Evolutionary conservation across 345 rosid species (phyloP).

Genomic region (Rhizophora mangle): DNA sequence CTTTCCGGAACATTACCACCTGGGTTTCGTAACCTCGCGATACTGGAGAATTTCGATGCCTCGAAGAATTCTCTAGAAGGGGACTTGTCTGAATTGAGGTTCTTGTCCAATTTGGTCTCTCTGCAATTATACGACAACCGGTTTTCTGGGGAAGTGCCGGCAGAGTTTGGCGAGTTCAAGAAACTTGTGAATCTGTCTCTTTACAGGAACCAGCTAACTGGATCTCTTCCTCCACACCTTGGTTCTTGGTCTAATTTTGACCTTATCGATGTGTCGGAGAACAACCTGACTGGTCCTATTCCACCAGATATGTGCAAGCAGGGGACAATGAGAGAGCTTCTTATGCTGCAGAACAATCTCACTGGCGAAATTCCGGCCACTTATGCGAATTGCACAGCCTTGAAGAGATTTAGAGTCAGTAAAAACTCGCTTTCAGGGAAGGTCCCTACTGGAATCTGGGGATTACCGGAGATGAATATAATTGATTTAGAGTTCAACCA

Average conservation of each 20-base stretch:
- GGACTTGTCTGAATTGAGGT: conserved; percentile 50
- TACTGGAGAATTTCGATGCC: conserved; percentile 58
- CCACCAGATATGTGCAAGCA: conserved; percentile 87
- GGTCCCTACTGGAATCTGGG: conserved; percentile 81
- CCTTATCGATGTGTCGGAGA: conserved; percentile 83
- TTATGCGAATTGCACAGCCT: conserved; percentile 54
- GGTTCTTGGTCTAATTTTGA: conserved; percentile 70
- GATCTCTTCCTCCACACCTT: conserved; percentile 62
- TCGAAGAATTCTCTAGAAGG: conserved; percentile 59
- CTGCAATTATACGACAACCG: conserved; percentile 56
- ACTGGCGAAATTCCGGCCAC: conserved; percentile 69
- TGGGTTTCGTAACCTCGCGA: conserved; percentile 62
- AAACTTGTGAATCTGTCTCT: conserved; percentile 69
- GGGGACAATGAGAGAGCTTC: conserved; percentile 61
- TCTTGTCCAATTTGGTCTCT: conserved; percentile 51
- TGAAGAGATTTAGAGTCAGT: conserved; percentile 72
- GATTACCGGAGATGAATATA: conserved; percentile 56
- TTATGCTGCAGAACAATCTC: conserved; percentile 66
- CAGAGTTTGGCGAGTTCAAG: conserved; percentile 62
- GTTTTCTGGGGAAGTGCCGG: conserved; percentile 66
- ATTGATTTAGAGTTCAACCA: conserved; percentile 60
- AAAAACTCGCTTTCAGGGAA: conserved; percentile 61
- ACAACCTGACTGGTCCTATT: conserved; percentile 60
- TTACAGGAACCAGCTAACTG: conserved; percentile 61
- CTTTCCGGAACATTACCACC: conserved; percentile 65